These are phyloP conservation scores for Datura wrightii DNA, from an alignment of 257 asterid genomes.

Conservation along the genomic window DNA sequence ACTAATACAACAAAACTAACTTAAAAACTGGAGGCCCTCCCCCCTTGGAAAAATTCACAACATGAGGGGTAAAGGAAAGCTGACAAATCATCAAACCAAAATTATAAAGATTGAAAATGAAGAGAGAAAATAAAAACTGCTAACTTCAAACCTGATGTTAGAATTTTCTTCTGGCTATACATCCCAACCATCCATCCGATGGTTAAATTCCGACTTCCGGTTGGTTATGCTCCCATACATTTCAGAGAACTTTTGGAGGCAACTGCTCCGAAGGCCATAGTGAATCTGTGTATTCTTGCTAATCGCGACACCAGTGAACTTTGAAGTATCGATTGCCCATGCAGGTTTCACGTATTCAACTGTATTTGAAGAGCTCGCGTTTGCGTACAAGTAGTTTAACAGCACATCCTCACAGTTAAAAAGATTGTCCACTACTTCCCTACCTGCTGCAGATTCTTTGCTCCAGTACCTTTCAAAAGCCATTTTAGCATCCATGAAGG, in stretches of 20 bases:
- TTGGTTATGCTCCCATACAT: conserved; percentile 69
- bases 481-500: conserved; percentile 59
- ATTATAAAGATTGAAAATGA: neutral
- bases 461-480: conserved; percentile 89
- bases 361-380: conserved; percentile 53
- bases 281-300: conserved; percentile 73
- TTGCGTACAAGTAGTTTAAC: conserved; percentile 87
- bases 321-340: conserved; percentile 82
- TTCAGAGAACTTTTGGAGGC: conserved; percentile 58
- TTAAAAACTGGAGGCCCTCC: conserved; percentile 38
- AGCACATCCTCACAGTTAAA: conserved; percentile 94
- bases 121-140: neutral
- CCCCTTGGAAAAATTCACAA: conserved; percentile 46
- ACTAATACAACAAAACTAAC: conserved; percentile 48
- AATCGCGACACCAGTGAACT: conserved; percentile 82
- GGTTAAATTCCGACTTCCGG: conserved; percentile 63
- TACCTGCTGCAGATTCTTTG: conserved; percentile 57
- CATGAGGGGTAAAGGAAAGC: conserved; percentile 34
- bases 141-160: conserved; percentile 34
- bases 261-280: conserved; percentile 65
- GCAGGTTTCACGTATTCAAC: conserved; percentile 81
- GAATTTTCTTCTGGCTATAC: conserved; percentile 49
- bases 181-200: conserved; percentile 96
- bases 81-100: conserved; percentile 37
- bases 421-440: conserved; percentile 62